Base-by-base conservation (phyloP, 495 filamentous ascomycete species). In the Amphirosellinia nigrospora region DNA sequence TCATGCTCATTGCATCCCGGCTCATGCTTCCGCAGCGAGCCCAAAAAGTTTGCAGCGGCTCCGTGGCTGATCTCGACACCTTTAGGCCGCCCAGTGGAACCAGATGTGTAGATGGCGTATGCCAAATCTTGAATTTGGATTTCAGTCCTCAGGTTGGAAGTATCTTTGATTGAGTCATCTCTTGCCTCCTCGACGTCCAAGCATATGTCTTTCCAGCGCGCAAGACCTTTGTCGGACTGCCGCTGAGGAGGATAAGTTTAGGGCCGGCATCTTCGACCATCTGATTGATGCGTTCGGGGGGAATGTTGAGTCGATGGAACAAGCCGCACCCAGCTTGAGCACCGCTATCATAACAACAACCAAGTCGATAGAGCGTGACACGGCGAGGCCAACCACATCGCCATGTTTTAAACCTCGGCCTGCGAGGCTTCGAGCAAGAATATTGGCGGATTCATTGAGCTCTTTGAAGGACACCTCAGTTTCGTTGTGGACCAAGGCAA, bases 71-170 rank as follows among this genome's bases (percentile, higher is more conserved):
- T 76, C 1, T 82, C 75, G 19, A 92, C 90, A 4, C 90, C 90
- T 78, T 92, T 92, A 2, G 90, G 90, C 26, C 80, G 79, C 28
- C 90, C 90, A 0, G 90, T 92, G 8, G 88, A 89, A 6, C 90
- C 90, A 23, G 85, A 88, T 3, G 90, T 93, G 72, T 92, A 93
- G 81, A 92, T 87, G 23, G 92, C 80, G 77, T 92, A 93, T 23
- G 89, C 90, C 4, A 88, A 71, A 67, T 86, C 76, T 59, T 73
- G 28, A 21, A 41, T 63, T 45, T 53, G 58, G 16, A 70, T 61
- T 39, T 46, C 45, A 4, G 46, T 52, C 19, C 46, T 59, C 11
- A 64, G 58, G 32, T 65, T 70, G 60, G 46, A 36, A n/a, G 41
- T 30, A 38, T 55, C 65, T 1, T 34, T 41, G 36, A 65, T 60